Percentiles rank a stretch among this genome's conserved stretches.
These are phyloP conservation scores for Trifolium repens DNA, from an alignment of 306 rosid genomes.

Conservation along the genomic window DNA sequence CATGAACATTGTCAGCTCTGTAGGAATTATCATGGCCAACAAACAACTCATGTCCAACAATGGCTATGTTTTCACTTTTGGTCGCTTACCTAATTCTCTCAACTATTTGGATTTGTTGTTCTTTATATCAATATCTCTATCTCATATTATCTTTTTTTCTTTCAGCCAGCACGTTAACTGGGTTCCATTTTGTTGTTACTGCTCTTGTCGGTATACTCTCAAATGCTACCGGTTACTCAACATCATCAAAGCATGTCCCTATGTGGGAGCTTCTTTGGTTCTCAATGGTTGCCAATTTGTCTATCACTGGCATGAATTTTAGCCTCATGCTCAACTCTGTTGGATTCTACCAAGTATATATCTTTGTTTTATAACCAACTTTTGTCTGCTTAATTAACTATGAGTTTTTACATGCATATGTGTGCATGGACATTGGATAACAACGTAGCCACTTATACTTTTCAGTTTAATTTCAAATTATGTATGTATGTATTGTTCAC, in stretches of 20 bases:
- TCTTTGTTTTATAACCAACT: too few relatives aligned
- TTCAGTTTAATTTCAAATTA: conserved; percentile 19
- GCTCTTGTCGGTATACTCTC: conserved; percentile 86
- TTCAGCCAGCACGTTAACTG: conserved; percentile 87
- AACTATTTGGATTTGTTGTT: too few relatives aligned
- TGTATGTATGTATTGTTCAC: conserved; percentile 24
- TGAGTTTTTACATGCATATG: too few relatives aligned
- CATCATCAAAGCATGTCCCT: conserved; percentile 88
- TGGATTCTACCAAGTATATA: conserved; percentile 78
- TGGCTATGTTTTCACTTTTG: conserved; percentile 80
- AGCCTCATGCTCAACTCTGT: conserved; percentile 97
- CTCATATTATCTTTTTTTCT: neutral
- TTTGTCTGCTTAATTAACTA: too few relatives aligned
- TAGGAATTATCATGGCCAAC: conserved; percentile 88
- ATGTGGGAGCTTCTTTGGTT: conserved; percentile 95
- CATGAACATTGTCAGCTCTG: conserved; percentile 87
- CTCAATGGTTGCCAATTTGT: conserved; percentile 81
- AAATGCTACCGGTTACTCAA: conserved; percentile 75
- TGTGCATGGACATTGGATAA: too few relatives aligned
- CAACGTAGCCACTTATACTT: neutral
- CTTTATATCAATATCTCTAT: too few relatives aligned
- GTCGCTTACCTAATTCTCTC: conserved; percentile 39
- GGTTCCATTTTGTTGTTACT: conserved; percentile 90
- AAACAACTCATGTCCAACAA: conserved; percentile 84
- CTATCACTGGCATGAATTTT: conserved; percentile 89